Evolutionary conservation across 768 basidiomycete species (phyloP).

Genomic region (Suillus sp.): DNA sequence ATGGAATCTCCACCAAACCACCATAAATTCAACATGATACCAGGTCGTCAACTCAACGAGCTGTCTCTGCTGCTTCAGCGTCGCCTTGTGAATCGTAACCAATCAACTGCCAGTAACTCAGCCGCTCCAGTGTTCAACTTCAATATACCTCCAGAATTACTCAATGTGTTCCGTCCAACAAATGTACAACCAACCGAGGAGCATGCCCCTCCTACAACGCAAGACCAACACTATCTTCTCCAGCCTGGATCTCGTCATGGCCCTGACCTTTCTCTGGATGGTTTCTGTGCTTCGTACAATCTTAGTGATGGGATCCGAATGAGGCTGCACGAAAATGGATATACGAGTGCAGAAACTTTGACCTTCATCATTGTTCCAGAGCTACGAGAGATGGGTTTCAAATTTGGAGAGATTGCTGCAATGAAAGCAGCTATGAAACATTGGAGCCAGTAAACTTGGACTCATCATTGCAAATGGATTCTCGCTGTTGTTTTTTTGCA

Average conservation of each 20-base stretch:
- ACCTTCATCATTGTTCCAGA: constrained; percentile 1
- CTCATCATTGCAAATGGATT: too few species aligned
- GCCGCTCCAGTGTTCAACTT: background rate
- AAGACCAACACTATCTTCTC: background rate
- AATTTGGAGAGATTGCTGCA: constrained; percentile 1
- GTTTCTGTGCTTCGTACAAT: background rate
- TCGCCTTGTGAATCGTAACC: background rate
- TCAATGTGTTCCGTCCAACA: background rate
- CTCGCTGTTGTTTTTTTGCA: too few species aligned
- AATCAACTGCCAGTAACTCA: background rate
- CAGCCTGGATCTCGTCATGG: background rate
- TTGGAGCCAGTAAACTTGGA: constrained; percentile 3
- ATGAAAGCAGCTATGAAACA: background rate
- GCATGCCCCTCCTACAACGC: background rate
- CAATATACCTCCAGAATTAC: background rate
- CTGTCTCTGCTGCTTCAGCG: background rate
- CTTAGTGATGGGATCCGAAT: background rate
- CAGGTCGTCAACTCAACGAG: background rate
- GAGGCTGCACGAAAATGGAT: background rate
- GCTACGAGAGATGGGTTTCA: constrained; percentile 5
- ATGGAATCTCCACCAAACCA: background rate
- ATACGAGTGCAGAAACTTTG: background rate
- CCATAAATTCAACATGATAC: background rate
- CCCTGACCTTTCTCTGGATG: background rate
- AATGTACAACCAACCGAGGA: background rate